These are phyloP conservation scores for Yamadazyma kanchanaburiensis DNA, from an alignment of 1,139 yeast genomes.

Conservation along the genomic window DNA sequence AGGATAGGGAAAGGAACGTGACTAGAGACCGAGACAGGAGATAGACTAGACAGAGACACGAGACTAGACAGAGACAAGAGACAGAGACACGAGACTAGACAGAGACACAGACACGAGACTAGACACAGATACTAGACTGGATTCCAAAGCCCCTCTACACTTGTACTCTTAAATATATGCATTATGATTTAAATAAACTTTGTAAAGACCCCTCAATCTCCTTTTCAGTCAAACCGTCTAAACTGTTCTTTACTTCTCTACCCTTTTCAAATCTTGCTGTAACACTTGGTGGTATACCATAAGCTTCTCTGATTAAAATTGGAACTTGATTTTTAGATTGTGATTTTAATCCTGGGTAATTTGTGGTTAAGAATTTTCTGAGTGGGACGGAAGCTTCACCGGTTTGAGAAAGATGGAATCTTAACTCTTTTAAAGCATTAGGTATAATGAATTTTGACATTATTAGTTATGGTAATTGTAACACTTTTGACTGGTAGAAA, in stretches of 20 bases:
- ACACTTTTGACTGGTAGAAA: slow-evolving; percentile 14
- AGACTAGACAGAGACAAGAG: too few species aligned
- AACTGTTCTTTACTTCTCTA: slow-evolving; percentile 36
- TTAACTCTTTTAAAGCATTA: slow-evolving; percentile 65
- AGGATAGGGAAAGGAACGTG: neutral
- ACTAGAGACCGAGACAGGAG: too few species aligned
- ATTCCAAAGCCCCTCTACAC: neutral
- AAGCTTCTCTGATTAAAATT: slow-evolving; percentile 71
- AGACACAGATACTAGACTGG: neutral
- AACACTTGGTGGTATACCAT: slow-evolving; percentile 67
- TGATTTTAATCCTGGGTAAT: slow-evolving; percentile 60
- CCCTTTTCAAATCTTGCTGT: slow-evolving; percentile 65
- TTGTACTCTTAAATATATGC: neutral
- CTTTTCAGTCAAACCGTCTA: slow-evolving; percentile 45
- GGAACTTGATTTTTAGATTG: slow-evolving; percentile 49
- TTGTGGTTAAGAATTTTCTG: slow-evolving; percentile 56
- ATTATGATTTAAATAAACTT: slow-evolving; percentile 30
- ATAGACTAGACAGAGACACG: too few species aligned
- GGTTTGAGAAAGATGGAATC: slow-evolving; percentile 77
- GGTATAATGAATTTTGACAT: slow-evolving; percentile 65
- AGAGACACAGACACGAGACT: neutral
- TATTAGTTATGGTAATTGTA: slow-evolving; percentile 7
- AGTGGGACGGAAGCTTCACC: slow-evolving; percentile 67
- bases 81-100: neutral
- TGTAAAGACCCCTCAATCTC: slow-evolving; percentile 37